Percentiles rank a stretch among this genome's conserved stretches.
phyloP scores from a whole-genome alignment of 257 asterid species.

The Orobanche coerulescens region DNA sequence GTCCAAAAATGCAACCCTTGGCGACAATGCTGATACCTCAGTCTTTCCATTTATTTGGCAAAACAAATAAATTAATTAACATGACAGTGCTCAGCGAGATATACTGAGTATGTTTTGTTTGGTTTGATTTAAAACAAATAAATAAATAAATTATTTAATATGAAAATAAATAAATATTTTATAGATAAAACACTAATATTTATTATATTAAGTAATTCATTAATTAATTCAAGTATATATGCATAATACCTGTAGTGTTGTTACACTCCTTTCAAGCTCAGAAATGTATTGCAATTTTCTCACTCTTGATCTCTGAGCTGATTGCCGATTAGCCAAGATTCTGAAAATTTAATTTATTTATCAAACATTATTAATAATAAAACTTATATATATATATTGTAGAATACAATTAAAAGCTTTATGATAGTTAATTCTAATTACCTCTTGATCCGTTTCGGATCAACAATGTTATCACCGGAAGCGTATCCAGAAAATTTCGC shows the following conservation, averaged over 20 bases:
- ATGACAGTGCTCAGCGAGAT: too few species aligned
- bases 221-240: too few species aligned
- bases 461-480: slow-evolving; percentile 33
- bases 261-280: slow-evolving; percentile 88
- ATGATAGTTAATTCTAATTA: slow-evolving; percentile 12
- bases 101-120: too few species aligned
- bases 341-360: slow-evolving; percentile 23
- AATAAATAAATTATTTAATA: neutral
- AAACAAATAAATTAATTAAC: too few species aligned
- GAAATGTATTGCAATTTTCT: slow-evolving; percentile 86
- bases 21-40: slow-evolving; percentile 89
- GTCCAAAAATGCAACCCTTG: slow-evolving; percentile 82
- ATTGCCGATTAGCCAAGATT: slow-evolving; percentile 86
- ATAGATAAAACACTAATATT: too few species aligned
- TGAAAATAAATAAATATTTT: too few species aligned
- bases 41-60: slow-evolving; percentile 46
- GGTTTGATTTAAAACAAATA: too few species aligned
- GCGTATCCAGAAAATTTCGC: slow-evolving; percentile 19
- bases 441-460: slow-evolving; percentile 93
- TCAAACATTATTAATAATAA: neutral
- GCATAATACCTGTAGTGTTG: slow-evolving; percentile 77
- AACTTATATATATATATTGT: neutral
- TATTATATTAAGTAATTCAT: too few species aligned
- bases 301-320: slow-evolving; percentile 95
- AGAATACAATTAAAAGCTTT: too few species aligned